Evolutionary conservation across 805 yeast genomes (phyloP).

Genomic region (Saccharomycopsis sp.): DNA sequence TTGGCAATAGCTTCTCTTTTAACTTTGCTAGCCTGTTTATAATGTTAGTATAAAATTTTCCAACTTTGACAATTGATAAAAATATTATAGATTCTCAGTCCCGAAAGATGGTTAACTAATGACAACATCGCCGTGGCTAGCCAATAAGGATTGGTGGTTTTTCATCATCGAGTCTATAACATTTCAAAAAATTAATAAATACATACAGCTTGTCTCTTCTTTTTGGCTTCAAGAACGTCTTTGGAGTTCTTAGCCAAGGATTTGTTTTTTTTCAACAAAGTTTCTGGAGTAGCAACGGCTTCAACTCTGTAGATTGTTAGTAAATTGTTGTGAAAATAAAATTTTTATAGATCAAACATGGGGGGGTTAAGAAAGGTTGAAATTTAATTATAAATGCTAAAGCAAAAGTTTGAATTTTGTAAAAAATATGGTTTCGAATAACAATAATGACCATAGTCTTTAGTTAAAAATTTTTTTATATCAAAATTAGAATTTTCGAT

Average conservation of each 20-base stretch:
- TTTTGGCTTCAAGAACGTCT: constrained; percentile 71
- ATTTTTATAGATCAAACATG: too few relatives aligned
- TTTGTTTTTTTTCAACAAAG: constrained; percentile 75
- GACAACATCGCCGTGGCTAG: constrained; percentile 18
- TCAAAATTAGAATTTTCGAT: too few relatives aligned
- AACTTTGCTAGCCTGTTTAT: constrained; percentile 36
- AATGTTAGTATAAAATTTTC: constrained; percentile 11
- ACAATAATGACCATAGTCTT: too few relatives aligned
- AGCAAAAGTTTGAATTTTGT: too few relatives aligned
- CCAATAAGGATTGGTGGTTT: constrained; percentile 12
- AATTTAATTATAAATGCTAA: too few relatives aligned
- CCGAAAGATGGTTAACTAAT: constrained; percentile 18
- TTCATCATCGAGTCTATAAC: constrained; percentile 13
- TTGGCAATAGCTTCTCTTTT: constrained; percentile 68
- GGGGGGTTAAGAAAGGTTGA: too few relatives aligned
- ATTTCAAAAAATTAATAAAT: constrained; percentile 13
- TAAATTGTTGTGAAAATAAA: constrained; percentile 9
- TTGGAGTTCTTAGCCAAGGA: constrained; percentile 68
- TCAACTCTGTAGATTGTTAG: constrained; percentile 25
- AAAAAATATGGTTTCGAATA: too few relatives aligned
- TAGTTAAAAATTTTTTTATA: too few relatives aligned
- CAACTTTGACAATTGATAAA: background rate
- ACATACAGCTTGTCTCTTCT: constrained; percentile 76
- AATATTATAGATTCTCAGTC: constrained; percentile 7
- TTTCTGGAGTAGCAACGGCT: constrained; percentile 53